phyloP scores from a whole-genome alignment of 73 alveolate genomes.

The Tetrahymena borealis region DNA sequence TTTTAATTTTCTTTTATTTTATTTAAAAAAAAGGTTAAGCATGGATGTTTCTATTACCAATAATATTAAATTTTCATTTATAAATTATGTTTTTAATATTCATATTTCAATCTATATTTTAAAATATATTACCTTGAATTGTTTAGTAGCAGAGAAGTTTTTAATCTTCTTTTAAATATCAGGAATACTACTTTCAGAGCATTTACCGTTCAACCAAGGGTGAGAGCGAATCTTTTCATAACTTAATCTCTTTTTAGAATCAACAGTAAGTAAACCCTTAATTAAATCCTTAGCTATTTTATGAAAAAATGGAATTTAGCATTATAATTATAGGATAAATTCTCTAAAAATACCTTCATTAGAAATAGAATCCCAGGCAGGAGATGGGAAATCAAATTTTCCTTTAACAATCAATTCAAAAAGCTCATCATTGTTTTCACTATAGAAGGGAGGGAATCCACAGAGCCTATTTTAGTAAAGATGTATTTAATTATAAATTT shows the following conservation, averaged over 20 bases:
- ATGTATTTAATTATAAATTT: not conserved
- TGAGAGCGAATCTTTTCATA: constrained; percentile 53
- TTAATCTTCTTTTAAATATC: constrained; percentile 59
- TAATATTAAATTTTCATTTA: no score
- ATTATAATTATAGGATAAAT: no score
- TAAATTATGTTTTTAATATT: no score
- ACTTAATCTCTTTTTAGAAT: constrained; percentile 59
- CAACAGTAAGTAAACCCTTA: constrained; percentile 57
- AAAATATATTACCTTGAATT: constrained; percentile 6
- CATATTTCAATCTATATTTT: not conserved
- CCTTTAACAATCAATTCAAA: constrained; percentile 12
- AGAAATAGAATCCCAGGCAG: constrained; percentile 33
- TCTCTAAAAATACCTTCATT: constrained; percentile 17
- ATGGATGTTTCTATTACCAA: no score
- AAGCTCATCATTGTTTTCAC: constrained; percentile 46
- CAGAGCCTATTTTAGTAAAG: constrained; percentile 29
- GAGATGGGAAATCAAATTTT: constrained; percentile 28
- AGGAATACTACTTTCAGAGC: constrained; percentile 79
- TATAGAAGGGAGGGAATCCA: constrained; percentile 58
- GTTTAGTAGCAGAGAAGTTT: constrained; percentile 51
- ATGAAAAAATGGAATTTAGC: not conserved
- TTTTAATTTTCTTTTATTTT: not conserved
- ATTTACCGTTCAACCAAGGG: constrained; percentile 70
- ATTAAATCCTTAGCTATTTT: constrained; percentile 68
- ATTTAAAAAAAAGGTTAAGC: not conserved